These are phyloP conservation scores for Pleurotus tuoliensis DNA, from an alignment of 768 basidiomycete species.

Conservation along the genomic window DNA sequence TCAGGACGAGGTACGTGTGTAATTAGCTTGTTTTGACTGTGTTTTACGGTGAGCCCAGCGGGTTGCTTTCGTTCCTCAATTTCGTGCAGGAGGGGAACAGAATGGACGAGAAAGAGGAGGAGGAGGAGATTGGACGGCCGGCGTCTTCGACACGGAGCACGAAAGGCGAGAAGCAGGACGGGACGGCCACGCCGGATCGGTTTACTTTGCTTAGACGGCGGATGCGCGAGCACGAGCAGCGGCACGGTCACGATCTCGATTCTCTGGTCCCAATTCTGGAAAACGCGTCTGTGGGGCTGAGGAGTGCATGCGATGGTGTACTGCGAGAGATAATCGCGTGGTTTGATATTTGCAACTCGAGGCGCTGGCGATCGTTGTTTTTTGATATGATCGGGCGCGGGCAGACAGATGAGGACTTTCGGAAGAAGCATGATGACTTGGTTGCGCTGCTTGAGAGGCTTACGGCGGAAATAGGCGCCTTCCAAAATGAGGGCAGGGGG, in stretches of 20 bases:
- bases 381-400: constrained; percentile 8
- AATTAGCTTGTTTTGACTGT: no score
- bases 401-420: constrained; percentile 12
- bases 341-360: constrained; percentile 32
- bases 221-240: constrained; percentile 28
- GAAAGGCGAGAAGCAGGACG: not conserved
- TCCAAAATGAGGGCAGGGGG: constrained; percentile 31
- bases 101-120: constrained; percentile 20
- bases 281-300: constrained; percentile 28
- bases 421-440: constrained; percentile 23
- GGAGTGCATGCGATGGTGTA: constrained; percentile 25
- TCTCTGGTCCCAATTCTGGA: constrained; percentile 38
- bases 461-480: constrained; percentile 24
- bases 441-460: constrained; percentile 21
- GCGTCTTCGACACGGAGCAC: not conserved
- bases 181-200: constrained; percentile 19
- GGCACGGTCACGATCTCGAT: constrained; percentile 40
- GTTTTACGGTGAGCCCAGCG: constrained; percentile 24
- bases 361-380: constrained; percentile 31
- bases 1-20: constrained; percentile 23
- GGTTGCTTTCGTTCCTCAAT: constrained; percentile 29
- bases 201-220: constrained; percentile 24
- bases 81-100: constrained; percentile 31
- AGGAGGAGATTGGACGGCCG: constrained; percentile 5
- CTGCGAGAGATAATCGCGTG: constrained; percentile 23